Evolutionary conservation across 176 grass and related monocot genomes (phyloP), one percentile per base, ranked within the genome.

Genomic region (Oryza meridionalis): DNA sequence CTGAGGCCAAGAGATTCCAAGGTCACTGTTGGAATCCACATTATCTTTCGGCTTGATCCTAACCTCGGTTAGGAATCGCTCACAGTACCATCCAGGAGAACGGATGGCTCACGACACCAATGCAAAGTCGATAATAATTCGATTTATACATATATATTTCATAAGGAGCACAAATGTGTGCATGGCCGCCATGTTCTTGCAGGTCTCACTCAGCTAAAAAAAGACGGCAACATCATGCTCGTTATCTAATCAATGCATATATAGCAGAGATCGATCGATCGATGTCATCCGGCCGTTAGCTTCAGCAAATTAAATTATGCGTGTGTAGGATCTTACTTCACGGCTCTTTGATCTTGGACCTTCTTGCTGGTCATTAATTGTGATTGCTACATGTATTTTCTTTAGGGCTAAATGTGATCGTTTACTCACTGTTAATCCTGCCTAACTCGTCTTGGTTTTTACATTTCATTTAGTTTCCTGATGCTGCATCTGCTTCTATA

Each of bases 211-310:
- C 83, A 33, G 45, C 44, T 4, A 44, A 81, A 85, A 49, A 81
- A 61, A 19, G 75, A 59, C 31, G 69, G 72, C 44, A 27, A 19
- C 83, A 43, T 86, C 88, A 59, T 77, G 88, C 77, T 77, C 72
- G 78, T 90, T 82, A 82, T 86, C 77, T 67, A 82, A 90, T 90
- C 53, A 86, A 82, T 82, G 70, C 81, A 19, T 73, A 37, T 19
- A 59, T 59, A 61, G 55, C 55, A 61, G 55, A 61, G 21, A 61
- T 61, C 55, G 8, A 22, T 22, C 19, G 7, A 8, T 22, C 19
- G 19, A 8, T 21, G 21, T 14, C 12, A 49, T 19, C 55, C 19
- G 88, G 58, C 78, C 73, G 11, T 38, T 77, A 67, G 73, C 78
- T 55, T 69, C 81, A 59, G 49, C 78, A 81, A 42, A 69, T 79